Conservation (phyloP, 2,329 filamentous ascomycete species). For the Didymella pomorum region DNA sequence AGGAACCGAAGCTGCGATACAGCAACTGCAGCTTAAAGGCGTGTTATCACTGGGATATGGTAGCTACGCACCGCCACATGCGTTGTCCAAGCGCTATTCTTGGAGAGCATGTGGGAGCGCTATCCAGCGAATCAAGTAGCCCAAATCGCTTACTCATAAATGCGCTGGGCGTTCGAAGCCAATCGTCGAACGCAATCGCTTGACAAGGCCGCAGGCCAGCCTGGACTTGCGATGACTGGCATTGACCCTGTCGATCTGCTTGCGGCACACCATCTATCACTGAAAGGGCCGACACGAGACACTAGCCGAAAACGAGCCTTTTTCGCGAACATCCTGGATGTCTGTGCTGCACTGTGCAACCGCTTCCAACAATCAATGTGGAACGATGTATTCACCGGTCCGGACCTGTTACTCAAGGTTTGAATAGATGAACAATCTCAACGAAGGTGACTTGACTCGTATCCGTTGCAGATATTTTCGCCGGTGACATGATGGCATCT, state of each 20-base stretch:
- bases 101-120: background rate
- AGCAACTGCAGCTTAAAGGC: background rate
- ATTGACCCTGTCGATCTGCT: conserved; percentile 31
- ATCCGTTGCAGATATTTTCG: background rate
- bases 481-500: conserved; percentile 13
- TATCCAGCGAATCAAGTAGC: background rate
- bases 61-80: conserved; percentile 15
- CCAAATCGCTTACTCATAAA: conserved; percentile 3
- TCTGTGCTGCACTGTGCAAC: conserved; percentile 14
- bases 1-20: conserved; percentile 12
- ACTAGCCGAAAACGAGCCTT: conserved; percentile 27
- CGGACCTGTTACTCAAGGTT: conserved; percentile 25
- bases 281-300: conserved; percentile 23
- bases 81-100: conserved; percentile 8
- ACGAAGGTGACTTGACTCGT: background rate
- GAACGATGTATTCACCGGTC: conserved; percentile 30
- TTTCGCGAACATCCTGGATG: conserved; percentile 37
- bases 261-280: conserved; percentile 15
- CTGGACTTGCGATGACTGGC: conserved; percentile 32
- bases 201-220: conserved; percentile 38
- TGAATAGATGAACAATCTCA: conserved; percentile 16
- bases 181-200: conserved; percentile 23
- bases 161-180: conserved; percentile 23
- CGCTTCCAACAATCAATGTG: conserved; percentile 5
- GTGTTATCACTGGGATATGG: background rate